Percentiles rank a stretch among this genome's conserved stretches.
Conservation (phyloP, 2,329 filamentous ascomycete genomes). For the Pseudogymnoascus sp. region DNA sequence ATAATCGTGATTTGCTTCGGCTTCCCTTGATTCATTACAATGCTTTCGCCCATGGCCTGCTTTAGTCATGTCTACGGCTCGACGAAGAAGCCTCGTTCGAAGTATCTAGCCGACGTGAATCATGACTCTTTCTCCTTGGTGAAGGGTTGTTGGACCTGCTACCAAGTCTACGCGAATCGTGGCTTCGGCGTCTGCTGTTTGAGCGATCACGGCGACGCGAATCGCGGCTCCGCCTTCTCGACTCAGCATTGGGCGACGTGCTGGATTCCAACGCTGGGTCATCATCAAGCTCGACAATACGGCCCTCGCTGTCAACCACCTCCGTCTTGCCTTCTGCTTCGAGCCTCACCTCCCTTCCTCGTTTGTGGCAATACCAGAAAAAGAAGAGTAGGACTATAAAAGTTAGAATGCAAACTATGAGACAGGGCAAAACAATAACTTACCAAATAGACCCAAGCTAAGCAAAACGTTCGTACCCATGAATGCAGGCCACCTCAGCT, state of each 20-base stretch:
- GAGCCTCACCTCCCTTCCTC: constrained; percentile 76
- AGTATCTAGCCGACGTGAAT: background rate
- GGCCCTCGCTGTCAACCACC: constrained; percentile 21
- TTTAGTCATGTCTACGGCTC: background rate
- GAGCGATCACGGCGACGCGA: background rate
- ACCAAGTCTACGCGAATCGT: background rate
- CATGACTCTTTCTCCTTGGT: background rate
- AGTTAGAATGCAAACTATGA: constrained; percentile 6
- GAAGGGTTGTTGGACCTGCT: background rate
- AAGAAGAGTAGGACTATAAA: constrained; percentile 71
- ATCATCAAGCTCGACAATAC: constrained; percentile 22
- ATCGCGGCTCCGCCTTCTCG: constrained; percentile 1
- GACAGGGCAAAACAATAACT: constrained; percentile 31
- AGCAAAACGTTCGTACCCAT: constrained; percentile 87
- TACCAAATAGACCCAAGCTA: constrained; percentile 81
- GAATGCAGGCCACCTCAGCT: constrained; percentile 81
- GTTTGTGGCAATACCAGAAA: constrained; percentile 97
- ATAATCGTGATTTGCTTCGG: background rate
- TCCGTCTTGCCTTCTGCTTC: constrained; percentile 19
- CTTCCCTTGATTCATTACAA: background rate
- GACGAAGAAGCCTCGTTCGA: background rate
- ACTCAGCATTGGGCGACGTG: background rate
- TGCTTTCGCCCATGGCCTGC: background rate
- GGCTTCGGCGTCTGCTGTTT: background rate
- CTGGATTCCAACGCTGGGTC: constrained; percentile 18